A percentile compares a stretch with the other conserved stretches of the same genome.
phyloP scores from a whole-genome alignment of 768 basidiomycete genomes.

The Leucosporidium creatinivorum region DNA sequence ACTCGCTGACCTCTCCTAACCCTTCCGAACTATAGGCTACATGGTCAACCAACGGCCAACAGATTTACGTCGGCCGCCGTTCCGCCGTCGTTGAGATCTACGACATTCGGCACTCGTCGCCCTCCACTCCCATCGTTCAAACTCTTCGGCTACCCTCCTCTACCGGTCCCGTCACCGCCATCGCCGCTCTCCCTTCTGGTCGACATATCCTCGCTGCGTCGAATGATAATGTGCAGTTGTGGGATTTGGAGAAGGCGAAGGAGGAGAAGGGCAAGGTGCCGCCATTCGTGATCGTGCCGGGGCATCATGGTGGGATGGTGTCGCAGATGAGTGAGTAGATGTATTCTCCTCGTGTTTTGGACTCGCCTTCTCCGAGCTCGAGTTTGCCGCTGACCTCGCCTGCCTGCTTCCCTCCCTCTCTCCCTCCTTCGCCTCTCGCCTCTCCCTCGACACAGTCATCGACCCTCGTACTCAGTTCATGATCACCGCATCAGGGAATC shows the following conservation, averaged over 20 bases:
- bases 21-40: slow-evolving; percentile 58
- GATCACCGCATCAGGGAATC: slow-evolving; percentile 84
- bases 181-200: slow-evolving; percentile 86
- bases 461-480: slow-evolving; percentile 78
- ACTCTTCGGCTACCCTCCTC: slow-evolving; percentile 43
- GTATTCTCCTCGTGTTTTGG: neutral
- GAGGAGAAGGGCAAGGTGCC: slow-evolving; percentile 53
- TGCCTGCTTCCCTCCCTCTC: neutral
- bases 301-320: slow-evolving; percentile 89
- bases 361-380: neutral
- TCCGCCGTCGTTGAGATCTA: slow-evolving; percentile 88
- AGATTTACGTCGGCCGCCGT: slow-evolving; percentile 82
- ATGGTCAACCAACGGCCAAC: slow-evolving; percentile 81
- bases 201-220: slow-evolving; percentile 86
- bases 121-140: neutral
- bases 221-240: slow-evolving; percentile 82
- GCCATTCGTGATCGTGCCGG: slow-evolving; percentile 90
- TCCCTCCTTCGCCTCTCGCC: neutral
- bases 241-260: slow-evolving; percentile 77
- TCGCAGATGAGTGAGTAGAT: slow-evolving; percentile 76
- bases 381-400: neutral
- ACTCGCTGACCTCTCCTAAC: too few species aligned
- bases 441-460: slow-evolving; percentile 52
- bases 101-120: slow-evolving; percentile 64
- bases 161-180: slow-evolving; percentile 84